phyloP scores from a whole-genome alignment of 2,329 filamentous ascomycete species.

The Saccharata proteae region DNA sequence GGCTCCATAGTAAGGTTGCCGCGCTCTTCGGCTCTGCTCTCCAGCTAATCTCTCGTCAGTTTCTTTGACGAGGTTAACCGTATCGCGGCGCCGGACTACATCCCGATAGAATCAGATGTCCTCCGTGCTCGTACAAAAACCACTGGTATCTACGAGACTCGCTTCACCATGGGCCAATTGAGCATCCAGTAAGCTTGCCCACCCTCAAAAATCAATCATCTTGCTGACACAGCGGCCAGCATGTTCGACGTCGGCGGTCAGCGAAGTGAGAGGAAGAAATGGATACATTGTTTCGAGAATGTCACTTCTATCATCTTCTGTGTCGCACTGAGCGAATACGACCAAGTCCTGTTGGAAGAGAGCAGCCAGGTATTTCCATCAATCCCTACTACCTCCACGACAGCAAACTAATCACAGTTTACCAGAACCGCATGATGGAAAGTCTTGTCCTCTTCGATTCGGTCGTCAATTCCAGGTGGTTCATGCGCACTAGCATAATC shows the following conservation, averaged over 20 bases:
- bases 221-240: constrained; percentile 36
- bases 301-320: constrained; percentile 99
- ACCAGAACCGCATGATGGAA: constrained; percentile 99
- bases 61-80: constrained; percentile 90
- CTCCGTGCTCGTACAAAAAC: constrained; percentile 94
- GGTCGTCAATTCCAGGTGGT: constrained; percentile 97
- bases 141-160: constrained; percentile 96
- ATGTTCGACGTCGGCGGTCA: constrained; percentile 99
- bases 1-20: constrained; percentile 71
- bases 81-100: constrained; percentile 74
- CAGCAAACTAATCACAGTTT: constrained; percentile 14
- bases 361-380: constrained; percentile 68
- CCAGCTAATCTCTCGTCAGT: constrained; percentile 36
- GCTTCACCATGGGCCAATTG: constrained; percentile 95
- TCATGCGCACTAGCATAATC: constrained; percentile 97
- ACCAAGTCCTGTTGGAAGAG: constrained; percentile 92
- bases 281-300: constrained; percentile 99
- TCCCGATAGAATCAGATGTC: constrained; percentile 89
- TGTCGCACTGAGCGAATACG: constrained; percentile 94
- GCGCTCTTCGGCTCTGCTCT: constrained; percentile 11
- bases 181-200: constrained; percentile 77
- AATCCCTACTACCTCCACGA: neutral
- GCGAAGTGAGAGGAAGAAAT: constrained; percentile 96
- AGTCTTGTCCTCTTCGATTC: constrained; percentile 93
- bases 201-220: constrained; percentile 18